Evolutionary conservation across 2,329 filamentous ascomycete species (phyloP).

Genomic region (Aquanectria penicillioides): DNA sequence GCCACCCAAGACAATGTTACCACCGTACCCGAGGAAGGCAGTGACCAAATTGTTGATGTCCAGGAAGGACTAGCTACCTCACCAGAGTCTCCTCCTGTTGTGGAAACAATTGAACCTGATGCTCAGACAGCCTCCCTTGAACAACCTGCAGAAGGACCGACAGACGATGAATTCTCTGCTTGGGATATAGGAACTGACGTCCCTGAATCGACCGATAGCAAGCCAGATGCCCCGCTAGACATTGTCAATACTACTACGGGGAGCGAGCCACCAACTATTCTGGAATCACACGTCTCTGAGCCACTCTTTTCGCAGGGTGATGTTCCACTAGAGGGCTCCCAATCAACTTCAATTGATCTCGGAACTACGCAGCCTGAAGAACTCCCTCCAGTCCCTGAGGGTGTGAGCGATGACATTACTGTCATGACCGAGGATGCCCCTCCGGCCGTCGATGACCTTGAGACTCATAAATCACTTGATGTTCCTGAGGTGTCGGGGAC

Average conservation of each 20-base stretch:
- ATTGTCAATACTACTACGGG: conserved; percentile 12
- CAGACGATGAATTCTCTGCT: conserved; percentile 16
- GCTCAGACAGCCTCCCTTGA: background rate
- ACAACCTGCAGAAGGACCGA: background rate
- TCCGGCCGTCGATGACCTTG: too few species aligned
- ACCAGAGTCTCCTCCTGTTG: background rate
- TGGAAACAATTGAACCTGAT: background rate
- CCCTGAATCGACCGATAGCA: background rate
- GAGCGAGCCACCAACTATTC: background rate
- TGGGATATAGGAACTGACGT: conserved; percentile 13
- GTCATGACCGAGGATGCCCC: background rate
- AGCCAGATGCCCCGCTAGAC: background rate
- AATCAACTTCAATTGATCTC: conserved; percentile 31
- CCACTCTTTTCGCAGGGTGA: conserved; percentile 47
- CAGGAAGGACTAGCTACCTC: conserved; percentile 5
- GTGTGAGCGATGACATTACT: background rate
- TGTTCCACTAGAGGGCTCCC: conserved; percentile 35
- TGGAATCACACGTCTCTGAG: conserved; percentile 42
- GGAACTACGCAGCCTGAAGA: conserved; percentile 40
- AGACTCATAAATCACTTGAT: background rate
- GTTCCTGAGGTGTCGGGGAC: background rate
- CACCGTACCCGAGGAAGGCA: background rate
- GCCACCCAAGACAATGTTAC: background rate
- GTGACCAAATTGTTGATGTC: conserved; percentile 1
- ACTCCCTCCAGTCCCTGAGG: background rate